Evolutionary conservation across 225 moss, liverwort and hornwort species (phyloP), one percentile per base, ranked within the genome.

Genomic region (Takakia lepidozioides): DNA sequence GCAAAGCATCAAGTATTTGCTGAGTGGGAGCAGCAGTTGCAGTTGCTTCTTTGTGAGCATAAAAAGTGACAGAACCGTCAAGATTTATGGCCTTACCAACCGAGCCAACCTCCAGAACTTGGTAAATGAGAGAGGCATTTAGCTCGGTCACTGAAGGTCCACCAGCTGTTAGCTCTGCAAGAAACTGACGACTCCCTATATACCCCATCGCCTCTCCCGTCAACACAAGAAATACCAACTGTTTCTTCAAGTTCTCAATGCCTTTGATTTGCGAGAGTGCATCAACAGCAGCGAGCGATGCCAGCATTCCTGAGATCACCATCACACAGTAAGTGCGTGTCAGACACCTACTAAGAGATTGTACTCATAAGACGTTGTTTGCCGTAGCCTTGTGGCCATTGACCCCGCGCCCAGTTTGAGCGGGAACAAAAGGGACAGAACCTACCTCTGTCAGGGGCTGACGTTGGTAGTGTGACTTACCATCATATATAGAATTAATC

Each of bases 141-240:
- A 98, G 70, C 42, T 87, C 98, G 46, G 69, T 63, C 58, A 83
- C 65, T 16, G 51, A 60, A 38, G 75, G 75, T 14, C 53, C 53
- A 28, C 48, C 83, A 25, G 70, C 69, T 55, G 73, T 73, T 29
- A 98, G 76, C 67, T 87, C 84, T 30, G 75, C 61, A 36, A 98
- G 53, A 56, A 98, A 91, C 74, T 87, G 87, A 56, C 98, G 91
- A 51, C 98, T 98, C 29, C 91, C 98, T 48, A 98, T 66, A 64
- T 98, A 98, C 55, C 98, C 98, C 78, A 82, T 85, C 32, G 91
- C 64, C 60, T 98, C 98, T 48, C 98, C 98, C 25, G 87, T 85
- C 29, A 91, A 70, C 25, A 91, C 70, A 58, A 87, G 73, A 52
- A 98, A 85, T 8, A 81, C 61, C 10, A 98, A 65, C 63, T 88